phyloP scores from a whole-genome alignment of 345 rosid genomes.

The Eucalyptus grandis region DNA sequence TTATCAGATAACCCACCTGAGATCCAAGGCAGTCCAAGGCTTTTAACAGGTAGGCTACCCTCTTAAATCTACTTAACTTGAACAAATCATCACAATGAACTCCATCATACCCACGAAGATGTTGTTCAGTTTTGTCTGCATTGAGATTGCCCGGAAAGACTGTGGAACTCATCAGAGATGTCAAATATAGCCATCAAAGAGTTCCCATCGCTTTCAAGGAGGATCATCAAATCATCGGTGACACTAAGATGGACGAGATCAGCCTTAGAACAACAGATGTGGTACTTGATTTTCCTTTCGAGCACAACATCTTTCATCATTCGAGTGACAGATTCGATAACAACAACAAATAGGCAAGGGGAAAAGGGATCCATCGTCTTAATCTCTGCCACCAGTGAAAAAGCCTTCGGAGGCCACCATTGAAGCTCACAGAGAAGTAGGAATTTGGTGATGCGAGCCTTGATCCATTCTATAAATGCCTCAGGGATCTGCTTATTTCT shows the following conservation, averaged over 20 bases:
- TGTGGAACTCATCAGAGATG: not conserved
- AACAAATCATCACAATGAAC: not conserved
- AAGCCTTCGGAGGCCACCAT: not conserved
- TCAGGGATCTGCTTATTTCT: not conserved
- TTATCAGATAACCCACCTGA: not conserved
- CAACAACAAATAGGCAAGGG: not conserved
- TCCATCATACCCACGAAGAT: not conserved
- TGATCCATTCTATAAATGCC: not conserved
- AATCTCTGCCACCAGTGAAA: not conserved
- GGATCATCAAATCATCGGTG: not conserved
- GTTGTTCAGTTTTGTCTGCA: not conserved
- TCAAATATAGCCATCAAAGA: not conserved
- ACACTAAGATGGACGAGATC: not conserved
- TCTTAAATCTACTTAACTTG: not conserved
- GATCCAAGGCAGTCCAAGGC: not conserved
- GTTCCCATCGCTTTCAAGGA: not conserved
- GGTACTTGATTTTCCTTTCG: not conserved
- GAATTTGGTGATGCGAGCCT: not conserved
- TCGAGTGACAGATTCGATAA: fast-evolving
- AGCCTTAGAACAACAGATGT: not conserved
- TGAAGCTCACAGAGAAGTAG: not conserved
- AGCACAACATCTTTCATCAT: not conserved
- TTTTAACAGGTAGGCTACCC: not conserved
- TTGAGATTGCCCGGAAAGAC: not conserved
- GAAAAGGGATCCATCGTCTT: not conserved